Evolutionary conservation across 2,329 filamentous ascomycete species (phyloP), one percentile per base, ranked within the genome.

Genomic region (Rhinocladiella similis): DNA sequence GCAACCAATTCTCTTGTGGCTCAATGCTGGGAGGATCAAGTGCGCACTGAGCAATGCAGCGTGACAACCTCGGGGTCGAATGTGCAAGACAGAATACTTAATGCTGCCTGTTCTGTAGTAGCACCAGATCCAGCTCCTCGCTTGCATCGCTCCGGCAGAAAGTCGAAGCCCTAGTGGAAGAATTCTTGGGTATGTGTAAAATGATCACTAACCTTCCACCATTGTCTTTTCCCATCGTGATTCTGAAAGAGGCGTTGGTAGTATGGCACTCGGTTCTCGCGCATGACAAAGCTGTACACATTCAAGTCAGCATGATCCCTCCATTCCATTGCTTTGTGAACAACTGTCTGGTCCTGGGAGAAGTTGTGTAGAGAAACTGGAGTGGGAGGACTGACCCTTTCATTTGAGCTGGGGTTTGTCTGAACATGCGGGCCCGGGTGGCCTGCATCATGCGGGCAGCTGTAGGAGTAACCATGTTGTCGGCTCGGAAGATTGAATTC

Each of bases 191-290:
- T 12, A 33, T 7, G 29, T 7, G 10, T 41, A 41, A 18, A 41
- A 18, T 43, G 29, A 10, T 39, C 20, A 80, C 82, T 73, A 69
- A 88, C 85, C 83, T 88, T 87, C 71, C 80, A 76, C 85, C 85
- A 88, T 71, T 83, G 80, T 72, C 85, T 79, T 69, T 85, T 74
- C 67, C 85, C 84, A 70, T 88, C 85, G 71, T 87, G 76, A 62
- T 76, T 79, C 75, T 88, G 85, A 77, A 84, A 85, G 47, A 86
- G 77, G 65, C 82, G 78, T 76, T 88, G 85, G 77, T 86, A 88
- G 66, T 82, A 74, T 51, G 85, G 83, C 63, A 88, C 86, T 66
- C 82, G 80, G 79, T 88, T 88, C 74, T 83, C 78, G 72, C 85
- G 85, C 79, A 80, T 80, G 69, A 88, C 69, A 64, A 77, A 78